Percentiles rank a stretch among this genome's conserved stretches.
Conservation (phyloP, 2,329 filamentous ascomycete genomes). For the Cladobotryum protrusum region DNA sequence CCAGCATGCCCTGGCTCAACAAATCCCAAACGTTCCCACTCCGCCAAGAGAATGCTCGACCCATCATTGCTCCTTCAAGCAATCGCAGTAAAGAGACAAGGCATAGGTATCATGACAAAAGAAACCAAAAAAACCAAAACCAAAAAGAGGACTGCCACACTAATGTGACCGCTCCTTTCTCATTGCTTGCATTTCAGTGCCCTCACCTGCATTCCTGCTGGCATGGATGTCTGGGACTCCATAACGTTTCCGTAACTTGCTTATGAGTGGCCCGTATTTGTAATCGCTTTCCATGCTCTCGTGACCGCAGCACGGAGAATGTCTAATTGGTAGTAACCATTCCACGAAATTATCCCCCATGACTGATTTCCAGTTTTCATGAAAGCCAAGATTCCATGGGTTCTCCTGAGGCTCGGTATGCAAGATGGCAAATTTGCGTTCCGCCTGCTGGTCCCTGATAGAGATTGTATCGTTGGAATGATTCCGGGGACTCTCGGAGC, state of each 20-base stretch:
- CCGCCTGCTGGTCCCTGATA: slow-evolving; percentile 41
- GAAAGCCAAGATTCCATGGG: slow-evolving; percentile 71
- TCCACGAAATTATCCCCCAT: slow-evolving; percentile 68
- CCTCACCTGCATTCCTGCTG: slow-evolving; percentile 1
- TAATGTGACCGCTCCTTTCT: not conserved
- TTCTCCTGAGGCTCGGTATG: slow-evolving; percentile 69
- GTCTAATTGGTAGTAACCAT: slow-evolving; percentile 73
- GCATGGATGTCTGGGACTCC: slow-evolving; percentile 16
- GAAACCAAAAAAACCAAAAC: too few species aligned
- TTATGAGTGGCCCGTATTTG: slow-evolving; percentile 56
- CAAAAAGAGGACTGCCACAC: not conserved
- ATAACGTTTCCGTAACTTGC: slow-evolving; percentile 43
- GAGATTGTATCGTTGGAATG: slow-evolving; percentile 11
- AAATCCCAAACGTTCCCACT: too few species aligned
- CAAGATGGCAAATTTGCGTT: slow-evolving; percentile 72
- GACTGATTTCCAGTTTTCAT: slow-evolving; percentile 68
- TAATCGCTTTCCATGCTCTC: slow-evolving; percentile 62
- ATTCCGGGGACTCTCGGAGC: slow-evolving; percentile 6
- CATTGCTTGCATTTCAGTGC: slow-evolving; percentile 6
- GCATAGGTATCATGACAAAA: too few species aligned
- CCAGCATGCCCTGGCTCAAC: too few species aligned
- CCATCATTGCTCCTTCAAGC: too few species aligned
- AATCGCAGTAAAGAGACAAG: not conserved
- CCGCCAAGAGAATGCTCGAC: too few species aligned
- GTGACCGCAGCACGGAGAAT: slow-evolving; percentile 68